Base-by-base conservation (phyloP, 495 filamentous ascomycete genomes). In the Penicillium lividum region DNA sequence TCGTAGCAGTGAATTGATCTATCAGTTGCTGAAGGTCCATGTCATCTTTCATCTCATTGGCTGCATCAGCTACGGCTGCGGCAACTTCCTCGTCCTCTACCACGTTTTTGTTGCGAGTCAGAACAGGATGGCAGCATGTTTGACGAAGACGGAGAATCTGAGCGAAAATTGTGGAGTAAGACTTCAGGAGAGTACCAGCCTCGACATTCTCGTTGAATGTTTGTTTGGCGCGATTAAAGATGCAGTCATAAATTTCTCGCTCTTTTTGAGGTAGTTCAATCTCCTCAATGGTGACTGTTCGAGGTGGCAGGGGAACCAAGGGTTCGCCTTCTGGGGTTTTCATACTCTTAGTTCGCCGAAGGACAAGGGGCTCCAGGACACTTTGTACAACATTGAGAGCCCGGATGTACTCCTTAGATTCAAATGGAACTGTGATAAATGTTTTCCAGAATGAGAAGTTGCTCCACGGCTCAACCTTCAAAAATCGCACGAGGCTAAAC, bases 361-460 rank as follows among this genome's bases (percentile, higher is more conserved):
- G 85, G n/a, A 98, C 94, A 7, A 98, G 78, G 8, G 94, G 94
- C 64, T 98, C 95, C 22, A 98, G 75, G 0, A 98, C 94, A 0
- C 92, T 98, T 65, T 98, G 94, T 3, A 98, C 95, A 4, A 98
- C 95, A 67, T 98, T 94, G 7, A 98, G 81, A 3, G 95, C 94
- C 5, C 92, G 86, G 48, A 97, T 83, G 60, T 91, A 97, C 62
- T 98, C 89, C 61, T 94, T 95, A 0, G 90, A 91, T 68, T 98
- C 94, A 53, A 98, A 98, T 0, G 94, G 94, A 13, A 93, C 86
- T 0, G 95, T 98, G 62, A 98, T 98, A 72, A 98, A 98, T 0
- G 95, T 98, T 59, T 93, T 90, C 94, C 94, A 98, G 75, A 95
- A 98, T 4, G 92, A 94, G 68, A 98, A 98, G 70, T 97, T 98